Conservation (phyloP, 495 filamentous ascomycete genomes). For the Cryomyces minteri region DNA sequence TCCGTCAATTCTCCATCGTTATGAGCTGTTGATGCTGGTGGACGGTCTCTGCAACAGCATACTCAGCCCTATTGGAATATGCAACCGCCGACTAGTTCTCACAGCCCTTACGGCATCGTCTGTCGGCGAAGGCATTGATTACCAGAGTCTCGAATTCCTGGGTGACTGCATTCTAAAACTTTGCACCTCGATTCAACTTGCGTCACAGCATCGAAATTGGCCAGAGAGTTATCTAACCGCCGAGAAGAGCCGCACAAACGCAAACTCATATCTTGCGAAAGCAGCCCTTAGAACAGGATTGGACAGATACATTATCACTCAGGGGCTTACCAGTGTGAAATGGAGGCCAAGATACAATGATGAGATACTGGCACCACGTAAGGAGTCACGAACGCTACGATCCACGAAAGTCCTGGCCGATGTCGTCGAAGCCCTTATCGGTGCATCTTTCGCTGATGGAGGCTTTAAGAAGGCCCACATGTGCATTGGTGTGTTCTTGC, state of each 20-base stretch:
- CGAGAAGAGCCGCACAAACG: conserved; percentile 48
- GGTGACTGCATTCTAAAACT: conserved; percentile 80
- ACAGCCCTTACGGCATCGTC: conserved; percentile 54
- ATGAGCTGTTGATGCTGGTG: conserved; percentile 48
- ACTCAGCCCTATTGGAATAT: conserved; percentile 32
- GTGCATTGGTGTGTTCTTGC: conserved; percentile 48
- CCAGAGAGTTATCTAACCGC: conserved; percentile 63
- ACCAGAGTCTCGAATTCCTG: conserved; percentile 78
- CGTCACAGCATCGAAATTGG: conserved; percentile 45
- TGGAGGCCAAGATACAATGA: conserved; percentile 52
- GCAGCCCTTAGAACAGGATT: conserved; percentile 45
- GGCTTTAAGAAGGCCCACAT: conserved; percentile 41
- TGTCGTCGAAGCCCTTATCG: conserved; percentile 74
- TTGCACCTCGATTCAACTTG: conserved; percentile 44
- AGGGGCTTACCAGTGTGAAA: conserved; percentile 44
- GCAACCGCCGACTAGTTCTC: conserved; percentile 36
- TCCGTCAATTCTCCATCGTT: conserved; percentile 52
- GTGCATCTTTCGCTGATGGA: conserved; percentile 56
- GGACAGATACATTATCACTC: conserved; percentile 55
- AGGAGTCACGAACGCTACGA: conserved; percentile 22
- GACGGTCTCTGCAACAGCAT: conserved; percentile 40
- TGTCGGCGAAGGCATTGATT: conserved; percentile 43
- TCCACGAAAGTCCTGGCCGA: conserved; percentile 78
- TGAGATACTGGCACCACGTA: conserved; percentile 19
- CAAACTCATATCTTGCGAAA: conserved; percentile 48